phyloP scores from a whole-genome alignment of 805 yeast species.

The Hanseniaspora jakobsenii region DNA sequence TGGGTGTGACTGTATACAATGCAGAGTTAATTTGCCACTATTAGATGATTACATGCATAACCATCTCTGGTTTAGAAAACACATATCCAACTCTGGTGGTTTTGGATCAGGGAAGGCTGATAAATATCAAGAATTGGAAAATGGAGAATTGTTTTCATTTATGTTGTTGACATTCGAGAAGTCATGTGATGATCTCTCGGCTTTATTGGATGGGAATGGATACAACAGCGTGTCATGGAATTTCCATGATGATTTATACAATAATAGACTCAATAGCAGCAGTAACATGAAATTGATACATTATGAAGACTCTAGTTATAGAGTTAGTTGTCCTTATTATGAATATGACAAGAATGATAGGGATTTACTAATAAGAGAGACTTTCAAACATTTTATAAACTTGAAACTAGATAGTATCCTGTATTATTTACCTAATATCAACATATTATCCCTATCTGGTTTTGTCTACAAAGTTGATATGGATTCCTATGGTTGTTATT shows the following conservation, averaged over 20 bases:
- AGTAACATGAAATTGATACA: slow-evolving; percentile 6
- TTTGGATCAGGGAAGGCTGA: slow-evolving; percentile 12
- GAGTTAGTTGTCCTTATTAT: too few species aligned
- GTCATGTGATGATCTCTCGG: slow-evolving; percentile 6
- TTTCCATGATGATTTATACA: slow-evolving; percentile 12
- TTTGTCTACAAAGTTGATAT: slow-evolving; percentile 10
- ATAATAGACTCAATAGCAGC: too few species aligned
- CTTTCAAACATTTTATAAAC: slow-evolving; percentile 13
- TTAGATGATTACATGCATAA: slow-evolving; percentile 11
- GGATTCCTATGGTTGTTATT: slow-evolving; percentile 3
- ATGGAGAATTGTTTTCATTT: slow-evolving; percentile 12
- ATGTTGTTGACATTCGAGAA: slow-evolving; percentile 4
- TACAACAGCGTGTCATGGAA: too few species aligned
- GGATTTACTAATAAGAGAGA: too few species aligned
- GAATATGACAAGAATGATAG: too few species aligned
- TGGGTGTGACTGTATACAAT: slow-evolving; percentile 8
- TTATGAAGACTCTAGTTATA: slow-evolving; percentile 5
- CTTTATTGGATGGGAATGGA: slow-evolving; percentile 7
- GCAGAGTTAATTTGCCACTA: background rate
- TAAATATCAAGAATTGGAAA: slow-evolving; percentile 12
- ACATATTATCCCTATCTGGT: slow-evolving; percentile 1
- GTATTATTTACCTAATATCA: slow-evolving; percentile 2
- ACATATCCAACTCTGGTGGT: slow-evolving; percentile 14
- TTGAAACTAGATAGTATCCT: slow-evolving; percentile 5
- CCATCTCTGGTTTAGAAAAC: slow-evolving; percentile 10